These are phyloP conservation scores for Microdochium bolleyi DNA, from an alignment of 2,329 filamentous ascomycete species.

Conservation along the genomic window DNA sequence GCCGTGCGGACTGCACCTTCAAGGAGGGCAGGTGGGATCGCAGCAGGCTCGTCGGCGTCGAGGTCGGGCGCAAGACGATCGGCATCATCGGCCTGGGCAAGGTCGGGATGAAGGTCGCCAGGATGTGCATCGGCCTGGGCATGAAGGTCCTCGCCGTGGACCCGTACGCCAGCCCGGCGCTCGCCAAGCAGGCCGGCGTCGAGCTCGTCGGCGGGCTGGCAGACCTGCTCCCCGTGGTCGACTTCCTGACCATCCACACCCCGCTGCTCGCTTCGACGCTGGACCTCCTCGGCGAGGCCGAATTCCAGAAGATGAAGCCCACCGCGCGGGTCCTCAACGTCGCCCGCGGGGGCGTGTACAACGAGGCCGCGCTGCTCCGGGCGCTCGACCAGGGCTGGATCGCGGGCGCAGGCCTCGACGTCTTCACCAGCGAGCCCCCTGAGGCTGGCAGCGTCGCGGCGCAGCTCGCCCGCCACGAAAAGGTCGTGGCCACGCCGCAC, in stretches of 20 bases:
- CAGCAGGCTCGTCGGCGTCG: slow-evolving; percentile 65
- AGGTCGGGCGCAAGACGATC: slow-evolving; percentile 69
- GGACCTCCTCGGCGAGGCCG: slow-evolving; percentile 60
- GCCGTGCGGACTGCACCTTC: slow-evolving; percentile 59
- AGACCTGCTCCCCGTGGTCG: slow-evolving; percentile 56
- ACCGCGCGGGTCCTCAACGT: slow-evolving; percentile 72
- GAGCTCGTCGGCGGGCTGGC: slow-evolving; percentile 48
- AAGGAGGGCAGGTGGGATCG: slow-evolving; percentile 71
- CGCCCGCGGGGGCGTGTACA: slow-evolving; percentile 71
- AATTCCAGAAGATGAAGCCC: slow-evolving; percentile 64
- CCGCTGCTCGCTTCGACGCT: slow-evolving; percentile 71
- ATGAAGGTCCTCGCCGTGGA: slow-evolving; percentile 72
- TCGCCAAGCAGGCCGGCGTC: slow-evolving; percentile 48
- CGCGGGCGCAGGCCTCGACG: slow-evolving; percentile 70
- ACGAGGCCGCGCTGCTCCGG: slow-evolving; percentile 63
- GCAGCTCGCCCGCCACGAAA: slow-evolving; percentile 55
- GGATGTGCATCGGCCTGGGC: slow-evolving; percentile 69
- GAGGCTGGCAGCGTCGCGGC: slow-evolving; percentile 49
- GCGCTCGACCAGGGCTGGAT: slow-evolving; percentile 65
- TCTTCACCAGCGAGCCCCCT: slow-evolving; percentile 70
- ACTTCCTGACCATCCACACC: slow-evolving; percentile 77
- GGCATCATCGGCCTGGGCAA: slow-evolving; percentile 77
- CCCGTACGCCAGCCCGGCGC: slow-evolving; percentile 67
- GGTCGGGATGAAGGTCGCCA: slow-evolving; percentile 71
- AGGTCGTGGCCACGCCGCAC: slow-evolving; percentile 72